These are phyloP conservation scores for Phytopythium kandeliae DNA, from an alignment of 352 stramenopile genomes.

Conservation along the genomic window DNA sequence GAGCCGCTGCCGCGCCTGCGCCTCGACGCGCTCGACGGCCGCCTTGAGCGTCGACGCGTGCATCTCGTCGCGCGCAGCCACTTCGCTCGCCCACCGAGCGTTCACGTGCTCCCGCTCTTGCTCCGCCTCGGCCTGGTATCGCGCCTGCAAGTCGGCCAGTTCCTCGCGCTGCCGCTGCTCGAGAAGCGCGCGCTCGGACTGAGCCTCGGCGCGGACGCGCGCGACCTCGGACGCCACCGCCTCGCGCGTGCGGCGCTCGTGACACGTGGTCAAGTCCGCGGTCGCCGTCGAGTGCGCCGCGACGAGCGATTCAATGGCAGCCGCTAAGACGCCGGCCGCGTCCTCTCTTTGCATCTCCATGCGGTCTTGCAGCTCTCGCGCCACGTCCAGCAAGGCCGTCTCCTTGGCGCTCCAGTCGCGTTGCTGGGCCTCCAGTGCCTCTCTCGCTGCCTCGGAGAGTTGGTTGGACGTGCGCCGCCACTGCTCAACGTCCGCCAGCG, in stretches of 20 bases:
- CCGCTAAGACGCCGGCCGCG: not conserved
- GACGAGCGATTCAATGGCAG: not conserved
- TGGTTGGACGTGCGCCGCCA: not conserved
- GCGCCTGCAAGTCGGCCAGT: not conserved
- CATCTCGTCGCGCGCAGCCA: conserved; percentile 15
- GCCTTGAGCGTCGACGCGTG: conserved; percentile 32
- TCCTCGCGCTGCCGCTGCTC: not conserved
- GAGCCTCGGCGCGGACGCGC: not conserved
- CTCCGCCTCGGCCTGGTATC: conserved; percentile 22
- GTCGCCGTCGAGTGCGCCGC: not conserved
- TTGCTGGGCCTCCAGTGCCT: not conserved
- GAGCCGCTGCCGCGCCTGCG: conserved; percentile 25
- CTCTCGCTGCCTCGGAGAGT: not conserved
- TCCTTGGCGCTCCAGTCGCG: not conserved
- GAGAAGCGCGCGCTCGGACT: not conserved
- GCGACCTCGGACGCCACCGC: not conserved
- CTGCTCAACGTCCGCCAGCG: not conserved
- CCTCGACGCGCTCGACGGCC: conserved; percentile 23
- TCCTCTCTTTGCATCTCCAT: not conserved
- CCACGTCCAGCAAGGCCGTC: not conserved
- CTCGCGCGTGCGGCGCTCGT: not conserved
- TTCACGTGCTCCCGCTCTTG: conserved; percentile 16
- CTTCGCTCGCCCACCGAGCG: conserved; percentile 29
- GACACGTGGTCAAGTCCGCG: not conserved
- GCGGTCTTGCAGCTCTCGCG: not conserved